Evolutionary conservation across 2,329 filamentous ascomycete genomes (phyloP), one percentile per base, ranked within the genome.

Genomic region (Hymenoscyphus linearis): DNA sequence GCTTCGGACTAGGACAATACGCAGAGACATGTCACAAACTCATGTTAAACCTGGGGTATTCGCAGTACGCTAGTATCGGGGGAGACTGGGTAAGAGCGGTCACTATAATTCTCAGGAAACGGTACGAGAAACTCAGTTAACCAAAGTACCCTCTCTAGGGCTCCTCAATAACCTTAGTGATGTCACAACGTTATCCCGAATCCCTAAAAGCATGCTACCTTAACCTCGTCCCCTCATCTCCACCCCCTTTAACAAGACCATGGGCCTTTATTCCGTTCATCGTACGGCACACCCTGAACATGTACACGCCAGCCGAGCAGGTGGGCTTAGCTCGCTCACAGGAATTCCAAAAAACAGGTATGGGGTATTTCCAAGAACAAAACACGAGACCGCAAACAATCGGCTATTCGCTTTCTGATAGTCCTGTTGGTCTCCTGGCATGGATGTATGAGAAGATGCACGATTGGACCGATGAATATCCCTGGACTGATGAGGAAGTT

Each of bases 361-460:
- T 74, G 12, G 85, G 82, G 3, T 90, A 91, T 71, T 78, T 81
- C 64, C 63, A 78, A 1, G 74, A 82, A 62, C 87, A 90, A 67
- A 75, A 76, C 14, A 91, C 89, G 0, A 86, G 87, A 61, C 90
- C 90, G 0, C 85, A 90, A 57, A 93, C 90, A 0, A 70, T 93
- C 0, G 86, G 86, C 0, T 90, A 90, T 68, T 84, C 79, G 0
- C 78, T 93, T 2, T 79, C 82, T 0, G 88, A 92, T 71, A 86
- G 82, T 5, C 90, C 90, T 0, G 82, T 90, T 0, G 88, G 82
- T 0, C 75, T 91, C 2, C 77, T 93, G 1, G 84, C 88, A 0
- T 93, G 90, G 90, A 85, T 93, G 37, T 89, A 89, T 66, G 90
- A 93, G 74, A 93, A 93, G 71, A 76, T 93, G 36, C 83, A 87